Base-by-base conservation (phyloP, 192 early-diverging fungal species). In the Coemansia sp. region DNA sequence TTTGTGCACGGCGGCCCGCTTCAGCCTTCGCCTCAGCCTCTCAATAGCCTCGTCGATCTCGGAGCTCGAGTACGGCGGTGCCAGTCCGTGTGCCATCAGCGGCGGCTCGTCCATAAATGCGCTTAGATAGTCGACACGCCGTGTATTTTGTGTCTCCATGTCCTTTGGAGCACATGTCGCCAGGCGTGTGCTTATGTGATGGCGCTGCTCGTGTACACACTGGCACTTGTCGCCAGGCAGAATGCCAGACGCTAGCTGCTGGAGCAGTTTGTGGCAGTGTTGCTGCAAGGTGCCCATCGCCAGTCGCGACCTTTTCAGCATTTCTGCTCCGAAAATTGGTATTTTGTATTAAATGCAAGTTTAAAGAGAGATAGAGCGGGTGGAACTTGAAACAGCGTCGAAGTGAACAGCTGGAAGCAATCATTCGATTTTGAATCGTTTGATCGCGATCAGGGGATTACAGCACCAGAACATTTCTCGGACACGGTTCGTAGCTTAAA, bases 1-100 rank as follows among this genome's bases (percentile, higher is more conserved):
- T 23, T 38, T 39, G 19, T 55, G 56, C 39, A 67, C 53, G 18
- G 52, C 15, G 21, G 61, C 67, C 18, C 71, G 57, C 19, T 53
- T 53, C 22, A 73, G 57, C 58, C 64, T 67, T n/a, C 65, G 61
- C 46, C 42, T 50, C 17, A 73, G 52, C 38, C 71, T 48, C 37
- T 12, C 10, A 7, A 61, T 44, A 18, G 71, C 71, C 24, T 24
- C 25, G 4, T 56, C 57, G 15, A 64, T 39, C 43, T 67, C 61
- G 6, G 15, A 14, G 5, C 19, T 44, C 5, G 42, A 44, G 19
- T 18, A 1, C 42, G 42, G 42, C 13, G 6, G 7, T 14, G n/a
- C 19, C n/a, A 14, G 6, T 12, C 42, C 42, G n/a, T 44, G 42
- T 5, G 57, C 50, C 17, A 70, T 53, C 55, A 70, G 33, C 37